A percentile compares a stretch with the other conserved stretches of the same genome.
Evolutionary conservation across 192 early-diverging fungal species (phyloP).

Genomic region (Umbelopsis sp.): DNA sequence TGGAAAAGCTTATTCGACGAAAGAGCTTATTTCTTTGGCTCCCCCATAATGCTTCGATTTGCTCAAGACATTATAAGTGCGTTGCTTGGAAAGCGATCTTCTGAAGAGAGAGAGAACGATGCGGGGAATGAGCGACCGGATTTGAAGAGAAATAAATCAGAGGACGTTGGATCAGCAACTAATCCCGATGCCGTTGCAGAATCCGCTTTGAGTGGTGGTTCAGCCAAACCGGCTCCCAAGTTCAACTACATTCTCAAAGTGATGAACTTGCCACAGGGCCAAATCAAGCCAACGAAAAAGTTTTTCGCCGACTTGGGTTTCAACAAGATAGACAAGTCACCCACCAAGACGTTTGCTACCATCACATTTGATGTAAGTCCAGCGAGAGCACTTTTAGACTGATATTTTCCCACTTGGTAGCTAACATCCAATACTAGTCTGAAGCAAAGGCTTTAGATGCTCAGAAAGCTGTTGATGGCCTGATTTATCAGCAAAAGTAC

Average conservation of each 20-base stretch:
- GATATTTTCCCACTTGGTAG: not conserved
- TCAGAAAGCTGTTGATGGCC: constrained; percentile 21
- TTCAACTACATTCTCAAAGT: constrained; percentile 27
- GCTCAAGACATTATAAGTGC: constrained; percentile 22
- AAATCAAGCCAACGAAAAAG: constrained; percentile 29
- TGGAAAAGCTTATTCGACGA: not conserved
- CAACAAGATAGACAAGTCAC: constrained; percentile 29
- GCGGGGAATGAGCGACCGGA: not conserved
- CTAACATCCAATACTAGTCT: constrained; percentile 4
- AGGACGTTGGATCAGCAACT: constrained; percentile 6
- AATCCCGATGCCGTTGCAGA: not conserved
- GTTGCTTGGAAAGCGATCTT: constrained; percentile 25
- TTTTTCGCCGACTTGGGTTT: constrained; percentile 28
- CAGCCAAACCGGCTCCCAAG: not conserved
- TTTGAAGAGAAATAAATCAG: constrained; percentile 25
- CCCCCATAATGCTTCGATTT: constrained; percentile 25
- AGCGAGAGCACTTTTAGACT: not conserved
- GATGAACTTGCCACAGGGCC: constrained; percentile 26
- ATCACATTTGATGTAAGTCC: constrained; percentile 34
- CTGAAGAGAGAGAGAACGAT: constrained; percentile 13
- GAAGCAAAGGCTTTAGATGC: constrained; percentile 28
- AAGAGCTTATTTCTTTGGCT: not conserved
- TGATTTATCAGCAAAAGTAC: constrained; percentile 23
- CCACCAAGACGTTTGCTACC: constrained; percentile 31
- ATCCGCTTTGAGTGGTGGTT: not conserved